Evolutionary conservation across 225 moss, liverwort and hornwort species (phyloP), one percentile per base, ranked within the genome.

Genomic region (Thuidium tamariscinum): DNA sequence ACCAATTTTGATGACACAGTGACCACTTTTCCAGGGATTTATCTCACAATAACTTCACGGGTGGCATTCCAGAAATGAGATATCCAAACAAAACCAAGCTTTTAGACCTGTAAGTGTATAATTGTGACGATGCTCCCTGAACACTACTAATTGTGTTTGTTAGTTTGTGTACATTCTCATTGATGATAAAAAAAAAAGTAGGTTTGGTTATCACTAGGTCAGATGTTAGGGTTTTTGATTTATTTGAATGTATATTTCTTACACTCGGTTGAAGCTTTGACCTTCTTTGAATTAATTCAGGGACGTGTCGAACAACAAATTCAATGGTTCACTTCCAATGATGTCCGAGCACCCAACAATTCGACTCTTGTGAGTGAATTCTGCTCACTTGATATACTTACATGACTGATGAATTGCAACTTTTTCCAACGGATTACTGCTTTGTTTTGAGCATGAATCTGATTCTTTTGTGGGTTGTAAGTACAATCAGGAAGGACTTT

Each of bases 1-100:
- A 52, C 55, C 41, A 41, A 75, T 68, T 55, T 51, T 84, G 49
- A 72, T 85, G 60, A 85, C 68, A 56, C 56, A 69, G 27, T 30
- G 72, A 42, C 48, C 39, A 23, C 32, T 82, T 77, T 69, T 85
- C 55, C 90, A 92, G 92, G 90, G 92, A 92, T 65, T 87, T 92
- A 49, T 92, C 92, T 62, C 63, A 64, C 79, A 92, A 92, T 75
- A 21, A 39, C 32, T 83, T 92, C 51, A 89, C 51, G 59, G 90
- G 90, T 59, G 59, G 36, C 61, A 89, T 92, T 75, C 90, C 90
- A 30, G 41, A 46, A 36, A 77, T 92, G 90, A 46, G 16, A 27
- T 89, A 65, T 81, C 23, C 77, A 5, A 86, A 84, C 71, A 72
- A 87, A 56, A 88, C 86, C 81, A 89, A 60, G 81, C 77, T 88